Evolutionary conservation across 352 stramenopile species (phyloP).

Genomic region (Phytophthora macrochlamydospora): DNA sequence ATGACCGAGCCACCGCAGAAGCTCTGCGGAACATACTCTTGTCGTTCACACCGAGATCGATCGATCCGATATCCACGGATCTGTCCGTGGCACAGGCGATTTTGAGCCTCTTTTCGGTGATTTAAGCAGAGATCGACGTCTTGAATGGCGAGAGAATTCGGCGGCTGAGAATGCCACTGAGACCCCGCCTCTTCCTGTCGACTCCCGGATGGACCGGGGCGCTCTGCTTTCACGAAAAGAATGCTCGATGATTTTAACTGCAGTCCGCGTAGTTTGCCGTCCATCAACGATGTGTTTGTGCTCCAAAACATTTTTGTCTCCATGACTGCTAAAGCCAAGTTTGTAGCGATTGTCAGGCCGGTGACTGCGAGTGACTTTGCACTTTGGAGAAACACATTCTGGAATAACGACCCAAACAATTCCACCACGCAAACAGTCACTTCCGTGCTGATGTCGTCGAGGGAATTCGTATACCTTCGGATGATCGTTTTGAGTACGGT

Average conservation of each 20-base stretch:
- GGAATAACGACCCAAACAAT: constrained; percentile 34
- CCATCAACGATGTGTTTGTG: constrained; percentile 31
- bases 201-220: neutral
- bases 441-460: constrained; percentile 45
- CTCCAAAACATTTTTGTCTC: constrained; percentile 24
- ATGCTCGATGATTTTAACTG: constrained; percentile 28
- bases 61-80: neutral
- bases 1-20: neutral
- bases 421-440: constrained; percentile 40
- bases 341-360: constrained; percentile 25
- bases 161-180: neutral
- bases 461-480: constrained; percentile 21
- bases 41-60: neutral
- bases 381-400: constrained; percentile 33
- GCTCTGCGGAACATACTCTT: neutral
- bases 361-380: constrained; percentile 12
- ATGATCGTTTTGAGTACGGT: constrained; percentile 17
- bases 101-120: neutral
- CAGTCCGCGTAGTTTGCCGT: constrained; percentile 10
- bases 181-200: too few relatives aligned
- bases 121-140: neutral
- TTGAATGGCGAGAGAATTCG: neutral
- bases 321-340: constrained; percentile 22
- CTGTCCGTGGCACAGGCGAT: neutral
- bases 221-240: constrained; percentile 13